Percentiles rank a stretch among this genome's conserved stretches.
These are phyloP conservation scores for Galerina sulciceps DNA, from an alignment of 768 basidiomycete genomes.

Conservation along the genomic window DNA sequence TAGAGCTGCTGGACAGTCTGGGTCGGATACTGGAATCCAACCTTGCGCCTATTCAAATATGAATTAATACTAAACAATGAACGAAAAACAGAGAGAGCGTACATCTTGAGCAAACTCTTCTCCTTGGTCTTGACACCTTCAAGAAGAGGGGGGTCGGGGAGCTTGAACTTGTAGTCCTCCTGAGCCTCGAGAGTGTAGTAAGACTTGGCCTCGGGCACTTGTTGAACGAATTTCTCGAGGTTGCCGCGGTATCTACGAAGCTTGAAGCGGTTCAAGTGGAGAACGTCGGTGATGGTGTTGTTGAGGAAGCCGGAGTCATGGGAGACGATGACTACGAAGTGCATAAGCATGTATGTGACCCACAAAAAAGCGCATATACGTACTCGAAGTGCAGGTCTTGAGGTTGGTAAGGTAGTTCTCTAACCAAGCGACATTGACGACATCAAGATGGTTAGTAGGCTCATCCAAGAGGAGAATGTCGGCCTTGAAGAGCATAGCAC, in stretches of 20 bases:
- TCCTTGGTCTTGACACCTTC: conserved; percentile 99
- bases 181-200: conserved; percentile 96
- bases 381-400: conserved; percentile 91
- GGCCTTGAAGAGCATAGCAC: conserved; percentile 97
- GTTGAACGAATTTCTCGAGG: conserved; percentile 91
- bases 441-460: conserved; percentile 96
- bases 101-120: conserved; percentile 95
- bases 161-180: conserved; percentile 98
- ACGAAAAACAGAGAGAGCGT: conserved; percentile 7
- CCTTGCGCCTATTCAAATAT: conserved; percentile 61
- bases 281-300: conserved; percentile 97
- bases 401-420: conserved; percentile 90
- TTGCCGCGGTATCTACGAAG: conserved; percentile 94
- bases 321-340: conserved; percentile 83
- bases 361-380: conserved; percentile 26
- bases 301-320: conserved; percentile 98
- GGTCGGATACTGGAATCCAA: conserved; percentile 95
- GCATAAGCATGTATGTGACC: conserved; percentile 8
- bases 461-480: conserved; percentile 97
- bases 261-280: conserved; percentile 99
- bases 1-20: conserved; percentile 86
- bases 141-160: conserved; percentile 94
- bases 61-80: neutral
- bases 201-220: conserved; percentile 95
- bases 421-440: conserved; percentile 97